phyloP scores from a whole-genome alignment of 2,329 filamentous ascomycete species.

The Chalaropsis thielavioides region DNA sequence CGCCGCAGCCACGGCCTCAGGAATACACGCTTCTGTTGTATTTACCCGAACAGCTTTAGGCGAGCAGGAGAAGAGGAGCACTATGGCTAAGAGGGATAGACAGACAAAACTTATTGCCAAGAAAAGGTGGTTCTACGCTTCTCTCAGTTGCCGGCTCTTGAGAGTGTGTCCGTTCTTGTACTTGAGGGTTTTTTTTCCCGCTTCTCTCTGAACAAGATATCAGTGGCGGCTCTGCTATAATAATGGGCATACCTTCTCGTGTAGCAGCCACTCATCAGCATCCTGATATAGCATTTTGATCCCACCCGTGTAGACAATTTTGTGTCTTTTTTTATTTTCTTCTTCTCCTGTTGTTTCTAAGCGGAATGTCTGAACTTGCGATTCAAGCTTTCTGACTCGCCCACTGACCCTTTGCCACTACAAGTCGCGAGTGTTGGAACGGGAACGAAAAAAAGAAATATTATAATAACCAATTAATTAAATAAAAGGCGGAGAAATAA shows the following conservation, averaged over 20 bases:
- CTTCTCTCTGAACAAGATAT: not conserved
- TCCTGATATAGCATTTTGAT: not conserved
- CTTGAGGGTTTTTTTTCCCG: not conserved
- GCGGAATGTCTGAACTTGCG: not conserved
- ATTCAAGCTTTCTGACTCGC: not conserved
- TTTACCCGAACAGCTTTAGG: conserved; percentile 1
- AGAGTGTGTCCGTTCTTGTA: too few species aligned
- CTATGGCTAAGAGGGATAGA: too few species aligned
- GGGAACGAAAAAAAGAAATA: not conserved
- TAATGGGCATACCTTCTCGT: too few species aligned
- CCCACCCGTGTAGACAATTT: not conserved
- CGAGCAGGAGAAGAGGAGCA: not conserved
- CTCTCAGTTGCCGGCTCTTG: not conserved
- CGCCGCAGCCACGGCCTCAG: not conserved
- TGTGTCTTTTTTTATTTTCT: not conserved
- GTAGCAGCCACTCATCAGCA: not conserved
- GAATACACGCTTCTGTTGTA: conserved; percentile 1
- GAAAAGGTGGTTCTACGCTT: not conserved
- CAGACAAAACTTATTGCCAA: not conserved
- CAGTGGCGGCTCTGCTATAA: too few species aligned
- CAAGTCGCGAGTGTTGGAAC: too few species aligned
- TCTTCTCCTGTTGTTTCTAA: not conserved
- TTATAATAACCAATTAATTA: not conserved
- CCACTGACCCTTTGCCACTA: not conserved
- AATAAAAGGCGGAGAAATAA: not conserved